Conservation (phyloP, 495 filamentous ascomycete species). For the Penicillium dipodomyicola region DNA sequence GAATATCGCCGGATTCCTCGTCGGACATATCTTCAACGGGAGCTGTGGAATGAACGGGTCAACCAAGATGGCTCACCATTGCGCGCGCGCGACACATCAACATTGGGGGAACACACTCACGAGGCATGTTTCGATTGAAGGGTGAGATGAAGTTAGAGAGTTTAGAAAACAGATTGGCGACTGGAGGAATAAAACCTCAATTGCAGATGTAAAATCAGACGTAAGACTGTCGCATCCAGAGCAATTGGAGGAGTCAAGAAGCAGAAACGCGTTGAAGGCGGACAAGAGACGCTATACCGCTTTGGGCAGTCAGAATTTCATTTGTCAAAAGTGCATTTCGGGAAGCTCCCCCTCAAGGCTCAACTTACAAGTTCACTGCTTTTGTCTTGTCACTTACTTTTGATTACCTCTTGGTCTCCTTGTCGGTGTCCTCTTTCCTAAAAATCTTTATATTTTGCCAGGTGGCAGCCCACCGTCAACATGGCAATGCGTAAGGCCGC, state of each 20-base stretch:
- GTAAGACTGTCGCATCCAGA: not conserved
- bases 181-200: constrained; percentile 7
- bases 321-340: constrained; percentile 23
- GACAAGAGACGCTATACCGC: constrained; percentile 35
- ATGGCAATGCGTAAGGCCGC: constrained; percentile 61
- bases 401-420: constrained; percentile 10
- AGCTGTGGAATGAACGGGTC: constrained; percentile 25
- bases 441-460: constrained; percentile 26
- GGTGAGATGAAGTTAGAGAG: constrained; percentile 28
- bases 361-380: constrained; percentile 17
- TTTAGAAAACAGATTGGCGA: constrained; percentile 39
- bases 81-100: constrained; percentile 19
- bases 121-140: constrained; percentile 35
- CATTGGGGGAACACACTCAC: constrained; percentile 29
- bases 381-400: constrained; percentile 15
- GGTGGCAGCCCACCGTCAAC: constrained; percentile 44
- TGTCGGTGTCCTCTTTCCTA: constrained; percentile 10
- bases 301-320: constrained; percentile 40
- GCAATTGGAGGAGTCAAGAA: constrained; percentile 15
- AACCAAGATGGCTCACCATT: constrained; percentile 11
- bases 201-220: not conserved
- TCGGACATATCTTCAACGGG: constrained; percentile 45
- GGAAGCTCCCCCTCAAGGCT: constrained; percentile 26
- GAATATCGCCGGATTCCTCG: constrained; percentile 47
- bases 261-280: constrained; percentile 26